Base-by-base conservation (phyloP, 768 basidiomycete genomes). In the Tremella fuciformis region DNA sequence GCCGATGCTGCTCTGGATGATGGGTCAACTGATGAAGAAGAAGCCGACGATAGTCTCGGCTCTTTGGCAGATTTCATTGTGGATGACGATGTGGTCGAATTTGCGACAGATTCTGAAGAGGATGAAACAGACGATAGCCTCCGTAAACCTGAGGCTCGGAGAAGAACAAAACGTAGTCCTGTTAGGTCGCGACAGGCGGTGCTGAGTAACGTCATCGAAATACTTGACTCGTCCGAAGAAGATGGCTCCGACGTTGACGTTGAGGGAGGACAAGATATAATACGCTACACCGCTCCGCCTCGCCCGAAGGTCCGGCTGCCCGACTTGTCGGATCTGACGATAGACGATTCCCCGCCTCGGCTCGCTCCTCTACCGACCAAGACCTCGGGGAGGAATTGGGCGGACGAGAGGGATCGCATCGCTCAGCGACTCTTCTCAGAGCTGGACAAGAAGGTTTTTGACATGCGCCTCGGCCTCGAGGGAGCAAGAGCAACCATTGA, bases 381-480 rank as follows among this genome's bases (percentile, higher is more conserved):
- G 52, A 60, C 18, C 4, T 16, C 16, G 16, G 39, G 53, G 8
- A 40, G 42, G 37, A 18, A 58, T n/a, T 76, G 74, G 74, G 55
- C 50, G 1, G 48, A 56, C 13, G 69, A 64, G 37, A 41, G 70
- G 44, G 53, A 46, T 3, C 13, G 59, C 49, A 61, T 76, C 15
- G 71, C 70, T 16, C 54, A 60, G n/a, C 25, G 56, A 25, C 58
- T 74, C 7, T 70, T 74, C 42, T 55, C 58, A 8, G 75, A 78
- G 40, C 62, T 78, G 24, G 69, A 76, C 53, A 50, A 58, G 55
- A 65, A 53, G 37, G 77, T 78, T 2, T 78, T 78, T 55, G 73
- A 68, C 1, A 47, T 53, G 2, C 64, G 62, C 41, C 49, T 79
- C 25, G 76, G 69, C 3, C 22, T 24, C 4, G 47, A 57, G 16